Conservation (phyloP, 768 basidiomycete genomes). For the Termitomyces sp. region DNA sequence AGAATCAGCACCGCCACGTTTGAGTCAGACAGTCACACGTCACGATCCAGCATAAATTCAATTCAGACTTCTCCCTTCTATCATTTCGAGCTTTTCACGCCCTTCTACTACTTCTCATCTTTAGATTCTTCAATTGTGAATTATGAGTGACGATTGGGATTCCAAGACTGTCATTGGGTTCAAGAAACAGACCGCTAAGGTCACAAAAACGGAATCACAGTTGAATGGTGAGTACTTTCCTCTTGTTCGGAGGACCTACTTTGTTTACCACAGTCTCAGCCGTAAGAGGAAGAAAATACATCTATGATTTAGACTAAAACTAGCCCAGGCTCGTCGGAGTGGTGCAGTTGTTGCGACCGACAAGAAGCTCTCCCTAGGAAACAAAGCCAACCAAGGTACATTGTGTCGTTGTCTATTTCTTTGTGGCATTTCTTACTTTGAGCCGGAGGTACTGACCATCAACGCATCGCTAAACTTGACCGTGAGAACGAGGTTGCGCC, state of each 20-base stretch:
- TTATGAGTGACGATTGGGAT: conserved; percentile 66
- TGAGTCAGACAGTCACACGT: conserved; percentile 14
- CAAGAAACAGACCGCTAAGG: conserved; percentile 56
- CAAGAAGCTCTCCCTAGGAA: conserved; percentile 66
- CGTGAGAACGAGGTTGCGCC: conserved; percentile 95
- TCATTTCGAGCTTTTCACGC: conserved; percentile 1
- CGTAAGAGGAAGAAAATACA: conserved; percentile 32
- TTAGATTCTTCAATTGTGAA: neutral
- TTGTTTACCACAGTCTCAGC: conserved; percentile 29
- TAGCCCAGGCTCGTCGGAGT: conserved; percentile 58
- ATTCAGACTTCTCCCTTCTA: neutral
- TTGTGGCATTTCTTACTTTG: neutral
- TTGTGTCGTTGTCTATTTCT: conserved; percentile 1
- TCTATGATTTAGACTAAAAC: conserved; percentile 1
- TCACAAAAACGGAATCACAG: conserved; percentile 57
- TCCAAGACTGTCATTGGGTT: conserved; percentile 65
- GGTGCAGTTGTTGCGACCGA: conserved; percentile 80
- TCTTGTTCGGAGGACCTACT: neutral
- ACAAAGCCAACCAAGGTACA: conserved; percentile 75
- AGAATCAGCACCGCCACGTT: conserved; percentile 7
- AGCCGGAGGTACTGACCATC: conserved; percentile 78
- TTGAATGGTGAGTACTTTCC: conserved; percentile 38
- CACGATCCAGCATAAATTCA: conserved; percentile 10
- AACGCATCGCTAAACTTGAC: conserved; percentile 89
- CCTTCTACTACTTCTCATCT: conserved; percentile 5